Evolutionary conservation across 768 basidiomycete species (phyloP).

Genomic region (Mycena crocata): DNA sequence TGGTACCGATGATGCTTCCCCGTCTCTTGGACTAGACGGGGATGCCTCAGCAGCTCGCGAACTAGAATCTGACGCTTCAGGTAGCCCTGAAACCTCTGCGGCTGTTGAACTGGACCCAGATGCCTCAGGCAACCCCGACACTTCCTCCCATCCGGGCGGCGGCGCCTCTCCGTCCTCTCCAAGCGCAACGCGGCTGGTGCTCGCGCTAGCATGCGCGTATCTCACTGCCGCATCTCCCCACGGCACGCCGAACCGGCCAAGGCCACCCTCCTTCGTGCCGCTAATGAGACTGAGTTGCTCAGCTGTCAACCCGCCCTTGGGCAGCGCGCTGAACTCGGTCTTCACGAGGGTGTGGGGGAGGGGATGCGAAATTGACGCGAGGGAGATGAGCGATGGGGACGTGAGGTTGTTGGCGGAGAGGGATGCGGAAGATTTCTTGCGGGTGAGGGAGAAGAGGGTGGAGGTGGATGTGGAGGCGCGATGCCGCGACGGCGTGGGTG

Average conservation of each 20-base stretch:
- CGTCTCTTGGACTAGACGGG: neutral
- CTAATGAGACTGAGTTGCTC: conserved; percentile 77
- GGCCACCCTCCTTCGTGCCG: conserved; percentile 62
- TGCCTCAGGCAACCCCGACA: conserved; percentile 1
- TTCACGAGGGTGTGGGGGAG: conserved; percentile 78
- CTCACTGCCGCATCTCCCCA: conserved; percentile 82
- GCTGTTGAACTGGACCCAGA: neutral
- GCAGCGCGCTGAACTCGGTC: conserved; percentile 74
- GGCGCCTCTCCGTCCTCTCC: conserved; percentile 19
- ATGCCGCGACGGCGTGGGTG: conserved; percentile 40
- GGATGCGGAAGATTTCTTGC: conserved; percentile 58
- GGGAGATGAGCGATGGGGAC: conserved; percentile 77
- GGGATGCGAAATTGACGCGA: conserved; percentile 81
- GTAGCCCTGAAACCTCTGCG: too few species aligned
- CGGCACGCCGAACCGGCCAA: conserved; percentile 79
- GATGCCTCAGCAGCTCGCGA: conserved; percentile 3
- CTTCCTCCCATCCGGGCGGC: conserved; percentile 31
- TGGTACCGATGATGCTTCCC: too few species aligned
- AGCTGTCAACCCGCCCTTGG: conserved; percentile 70
- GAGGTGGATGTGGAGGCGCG: conserved; percentile 53
- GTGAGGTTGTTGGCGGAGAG: conserved; percentile 57
- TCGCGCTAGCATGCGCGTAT: conserved; percentile 51
- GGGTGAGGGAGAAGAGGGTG: conserved; percentile 61
- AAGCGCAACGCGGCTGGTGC: conserved; percentile 24
- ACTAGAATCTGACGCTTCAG: neutral